A percentile compares a stretch with the other conserved stretches of the same genome.
phyloP scores from a whole-genome alignment of 352 stramenopile genomes.

The Ophiocytium majus region DNA sequence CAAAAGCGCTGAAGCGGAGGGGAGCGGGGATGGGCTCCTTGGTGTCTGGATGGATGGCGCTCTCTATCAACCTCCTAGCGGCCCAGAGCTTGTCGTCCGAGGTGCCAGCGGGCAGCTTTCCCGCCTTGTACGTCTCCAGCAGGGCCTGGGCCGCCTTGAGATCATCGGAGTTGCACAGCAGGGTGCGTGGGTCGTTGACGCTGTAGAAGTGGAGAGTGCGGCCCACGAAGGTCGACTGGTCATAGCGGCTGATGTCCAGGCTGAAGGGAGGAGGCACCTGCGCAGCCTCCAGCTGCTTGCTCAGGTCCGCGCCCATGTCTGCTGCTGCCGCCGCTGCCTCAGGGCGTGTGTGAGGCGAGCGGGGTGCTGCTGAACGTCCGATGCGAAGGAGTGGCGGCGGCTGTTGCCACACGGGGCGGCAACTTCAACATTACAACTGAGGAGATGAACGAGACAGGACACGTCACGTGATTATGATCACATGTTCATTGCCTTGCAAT shows the following conservation, averaged over 20 bases:
- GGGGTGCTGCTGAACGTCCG: too few relatives aligned
- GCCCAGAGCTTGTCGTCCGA: constrained; percentile 72
- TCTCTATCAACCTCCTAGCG: constrained; percentile 78
- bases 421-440: too few relatives aligned
- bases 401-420: too few relatives aligned
- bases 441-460: too few relatives aligned
- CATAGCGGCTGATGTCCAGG: constrained; percentile 65
- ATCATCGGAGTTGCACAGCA: constrained; percentile 69
- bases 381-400: too few relatives aligned
- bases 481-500: too few relatives aligned
- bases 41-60: constrained; percentile 79
- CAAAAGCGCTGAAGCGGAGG: constrained; percentile 71
- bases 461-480: too few relatives aligned
- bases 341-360: too few relatives aligned
- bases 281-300: constrained; percentile 26
- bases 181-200: constrained; percentile 77
- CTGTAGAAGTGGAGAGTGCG: constrained; percentile 76
- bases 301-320: constrained; percentile 35
- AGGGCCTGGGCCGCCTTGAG: constrained; percentile 70
- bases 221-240: constrained; percentile 73
- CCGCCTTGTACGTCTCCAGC: constrained; percentile 68
- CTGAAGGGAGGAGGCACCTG: constrained; percentile 27
- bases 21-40: constrained; percentile 78
- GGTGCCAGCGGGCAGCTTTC: constrained; percentile 54
- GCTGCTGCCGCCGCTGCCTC: too few relatives aligned